These are phyloP conservation scores for Cucurbita ficifolia DNA, from an alignment of 306 rosid genomes.

Conservation along the genomic window DNA sequence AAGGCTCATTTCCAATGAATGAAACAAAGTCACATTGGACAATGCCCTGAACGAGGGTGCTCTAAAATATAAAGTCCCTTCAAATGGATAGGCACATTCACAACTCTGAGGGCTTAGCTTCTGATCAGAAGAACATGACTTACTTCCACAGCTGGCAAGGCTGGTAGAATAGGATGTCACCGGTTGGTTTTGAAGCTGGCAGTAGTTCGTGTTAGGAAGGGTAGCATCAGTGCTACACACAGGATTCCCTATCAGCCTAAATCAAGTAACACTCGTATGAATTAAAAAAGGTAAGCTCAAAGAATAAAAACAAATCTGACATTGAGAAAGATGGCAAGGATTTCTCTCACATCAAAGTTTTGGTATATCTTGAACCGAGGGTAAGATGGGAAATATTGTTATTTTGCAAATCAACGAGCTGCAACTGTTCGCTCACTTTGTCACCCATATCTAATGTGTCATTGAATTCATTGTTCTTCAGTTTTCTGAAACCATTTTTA, in stretches of 20 bases:
- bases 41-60: conserved; percentile 68
- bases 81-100: conserved; percentile 69
- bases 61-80: conserved; percentile 66
- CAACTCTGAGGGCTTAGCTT: conserved; percentile 81
- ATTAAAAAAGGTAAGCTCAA: conserved; percentile 1
- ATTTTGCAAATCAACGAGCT: conserved; percentile 70
- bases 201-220: conserved; percentile 32
- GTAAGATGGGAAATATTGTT: conserved; percentile 46
- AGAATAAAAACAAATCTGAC: neutral
- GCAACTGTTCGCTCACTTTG: conserved; percentile 41
- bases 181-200: conserved; percentile 38
- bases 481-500: conserved; percentile 37
- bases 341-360: conserved; percentile 48
- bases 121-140: conserved; percentile 43
- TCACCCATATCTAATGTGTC: conserved; percentile 52
- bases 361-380: conserved; percentile 30
- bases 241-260: conserved; percentile 79
- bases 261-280: conserved; percentile 11
- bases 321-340: neutral
- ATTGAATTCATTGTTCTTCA: conserved; percentile 48
- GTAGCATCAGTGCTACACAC: conserved; percentile 25
- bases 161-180: conserved; percentile 54
- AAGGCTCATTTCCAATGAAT: conserved; percentile 51
- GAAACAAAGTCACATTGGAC: conserved; percentile 37
- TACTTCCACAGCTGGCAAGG: conserved; percentile 38